Percentiles rank a stretch among this genome's conserved stretches.
These are phyloP conservation scores for Chaetomium strumarium DNA, from an alignment of 2,329 filamentous ascomycete species.

Conservation along the genomic window DNA sequence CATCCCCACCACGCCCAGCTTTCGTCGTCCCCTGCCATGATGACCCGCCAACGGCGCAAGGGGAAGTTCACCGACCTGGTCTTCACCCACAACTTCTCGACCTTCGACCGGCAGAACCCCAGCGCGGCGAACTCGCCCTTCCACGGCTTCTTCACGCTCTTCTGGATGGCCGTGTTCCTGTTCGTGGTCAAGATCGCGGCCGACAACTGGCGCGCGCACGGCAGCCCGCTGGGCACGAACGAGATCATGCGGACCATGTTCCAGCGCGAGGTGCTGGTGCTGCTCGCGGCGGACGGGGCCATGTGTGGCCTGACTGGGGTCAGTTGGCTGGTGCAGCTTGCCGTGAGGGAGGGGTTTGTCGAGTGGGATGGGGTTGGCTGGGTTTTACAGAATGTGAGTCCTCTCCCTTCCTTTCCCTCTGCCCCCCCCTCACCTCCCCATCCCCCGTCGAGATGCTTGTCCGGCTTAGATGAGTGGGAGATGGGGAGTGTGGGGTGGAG, in stretches of 20 bases:
- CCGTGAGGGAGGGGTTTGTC: slow-evolving; percentile 49
- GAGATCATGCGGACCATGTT: slow-evolving; percentile 69
- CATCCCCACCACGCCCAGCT: not conserved
- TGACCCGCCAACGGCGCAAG: not conserved
- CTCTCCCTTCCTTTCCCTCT: not conserved
- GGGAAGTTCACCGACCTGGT: slow-evolving; percentile 50
- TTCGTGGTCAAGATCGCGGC: slow-evolving; percentile 61
- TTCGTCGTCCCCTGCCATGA: not conserved
- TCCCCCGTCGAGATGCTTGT: no score
- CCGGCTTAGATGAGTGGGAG: no score
- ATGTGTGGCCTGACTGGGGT: slow-evolving; percentile 63
- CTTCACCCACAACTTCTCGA: slow-evolving; percentile 67
- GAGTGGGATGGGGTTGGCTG: slow-evolving; percentile 65
- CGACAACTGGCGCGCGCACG: slow-evolving; percentile 62
- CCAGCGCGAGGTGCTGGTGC: slow-evolving; percentile 43
- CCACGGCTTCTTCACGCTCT: slow-evolving; percentile 73
- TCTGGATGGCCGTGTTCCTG: slow-evolving; percentile 66
- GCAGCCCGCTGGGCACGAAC: slow-evolving; percentile 62
- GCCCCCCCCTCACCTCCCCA: not conserved
- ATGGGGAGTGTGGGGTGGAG: not conserved
- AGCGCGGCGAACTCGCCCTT: slow-evolving; percentile 62
- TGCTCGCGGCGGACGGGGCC: slow-evolving; percentile 59
- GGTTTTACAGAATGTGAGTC: slow-evolving; percentile 62
- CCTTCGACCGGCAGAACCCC: slow-evolving; percentile 68
- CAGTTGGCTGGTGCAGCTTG: slow-evolving; percentile 58